These are phyloP conservation scores for Seiridium cupressi DNA, from an alignment of 2,329 filamentous ascomycete species.

Conservation along the genomic window DNA sequence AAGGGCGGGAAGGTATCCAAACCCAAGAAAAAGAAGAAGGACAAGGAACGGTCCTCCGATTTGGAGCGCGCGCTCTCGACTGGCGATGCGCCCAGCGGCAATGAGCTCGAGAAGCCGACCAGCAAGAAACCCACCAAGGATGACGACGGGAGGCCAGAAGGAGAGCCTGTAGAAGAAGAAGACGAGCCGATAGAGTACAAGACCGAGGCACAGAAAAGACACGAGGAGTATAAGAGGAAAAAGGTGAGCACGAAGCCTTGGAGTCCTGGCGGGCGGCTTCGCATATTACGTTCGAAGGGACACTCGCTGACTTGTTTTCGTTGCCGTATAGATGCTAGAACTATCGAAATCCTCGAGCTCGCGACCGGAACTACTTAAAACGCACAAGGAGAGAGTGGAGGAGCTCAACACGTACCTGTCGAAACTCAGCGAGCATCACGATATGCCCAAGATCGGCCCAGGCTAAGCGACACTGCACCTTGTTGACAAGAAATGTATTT, in stretches of 20 bases:
- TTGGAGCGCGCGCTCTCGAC: slow-evolving; percentile 46
- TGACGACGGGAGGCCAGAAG: slow-evolving; percentile 17
- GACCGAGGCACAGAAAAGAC: slow-evolving; percentile 78
- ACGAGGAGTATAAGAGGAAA: slow-evolving; percentile 80
- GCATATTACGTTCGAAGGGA: slow-evolving; percentile 2
- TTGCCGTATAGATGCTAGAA: slow-evolving; percentile 67
- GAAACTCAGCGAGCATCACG: slow-evolving; percentile 92
- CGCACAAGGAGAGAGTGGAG: slow-evolving; percentile 94
- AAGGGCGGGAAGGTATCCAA: slow-evolving; percentile 71
- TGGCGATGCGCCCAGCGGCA: slow-evolving; percentile 35
- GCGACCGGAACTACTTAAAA: slow-evolving; percentile 81
- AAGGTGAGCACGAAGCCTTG: slow-evolving; percentile 52
- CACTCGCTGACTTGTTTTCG: background rate
- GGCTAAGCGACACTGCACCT: slow-evolving; percentile 35
- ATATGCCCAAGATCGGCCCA: slow-evolving; percentile 76
- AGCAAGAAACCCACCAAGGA: slow-evolving; percentile 21
- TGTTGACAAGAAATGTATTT: background rate
- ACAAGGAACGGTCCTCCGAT: slow-evolving; percentile 41
- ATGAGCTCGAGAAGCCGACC: slow-evolving; percentile 13
- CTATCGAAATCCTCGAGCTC: slow-evolving; percentile 60
- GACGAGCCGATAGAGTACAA: slow-evolving; percentile 48
- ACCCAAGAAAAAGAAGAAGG: slow-evolving; percentile 62
- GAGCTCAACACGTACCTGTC: slow-evolving; percentile 93
- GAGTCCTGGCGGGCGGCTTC: background rate
- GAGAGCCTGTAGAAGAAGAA: slow-evolving; percentile 26